These are phyloP conservation scores for Candida krabiensis DNA, from an alignment of 805 yeast species.

Conservation along the genomic window DNA sequence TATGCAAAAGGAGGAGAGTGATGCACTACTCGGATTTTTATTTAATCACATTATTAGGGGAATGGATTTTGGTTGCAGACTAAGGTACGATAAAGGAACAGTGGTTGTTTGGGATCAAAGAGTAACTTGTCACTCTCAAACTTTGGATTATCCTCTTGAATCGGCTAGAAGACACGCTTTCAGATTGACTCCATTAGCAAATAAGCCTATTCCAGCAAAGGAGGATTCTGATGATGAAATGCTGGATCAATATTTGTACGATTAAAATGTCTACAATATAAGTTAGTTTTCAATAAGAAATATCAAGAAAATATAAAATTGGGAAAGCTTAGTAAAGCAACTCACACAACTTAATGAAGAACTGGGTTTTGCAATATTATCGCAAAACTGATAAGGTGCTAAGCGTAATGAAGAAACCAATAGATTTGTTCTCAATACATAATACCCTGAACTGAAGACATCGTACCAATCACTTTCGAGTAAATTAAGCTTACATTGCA, in stretches of 20 bases:
- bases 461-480: too few relatives aligned
- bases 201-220: conserved; percentile 50
- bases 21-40: conserved; percentile 56
- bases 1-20: conserved; percentile 71
- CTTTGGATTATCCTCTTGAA: conserved; percentile 68
- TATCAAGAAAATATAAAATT: too few relatives aligned
- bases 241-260: conserved; percentile 25
- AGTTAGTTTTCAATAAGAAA: too few relatives aligned
- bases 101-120: conserved; percentile 83
- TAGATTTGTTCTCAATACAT: too few relatives aligned
- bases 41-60: conserved; percentile 48
- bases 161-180: conserved; percentile 67
- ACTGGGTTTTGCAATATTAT: too few relatives aligned
- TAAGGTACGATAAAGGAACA: conserved; percentile 66
- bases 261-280: conserved; percentile 1
- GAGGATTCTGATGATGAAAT: conserved; percentile 33
- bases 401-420: too few relatives aligned
- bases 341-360: too few relatives aligned
- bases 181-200: conserved; percentile 72
- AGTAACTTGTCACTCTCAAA: conserved; percentile 64
- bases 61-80: conserved; percentile 66
- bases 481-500: too few relatives aligned
- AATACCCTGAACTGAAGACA: too few relatives aligned
- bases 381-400: too few relatives aligned
- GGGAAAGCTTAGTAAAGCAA: too few relatives aligned